Conservation (phyloP, 306 rosid species). For the Prunus salicina region DNA sequence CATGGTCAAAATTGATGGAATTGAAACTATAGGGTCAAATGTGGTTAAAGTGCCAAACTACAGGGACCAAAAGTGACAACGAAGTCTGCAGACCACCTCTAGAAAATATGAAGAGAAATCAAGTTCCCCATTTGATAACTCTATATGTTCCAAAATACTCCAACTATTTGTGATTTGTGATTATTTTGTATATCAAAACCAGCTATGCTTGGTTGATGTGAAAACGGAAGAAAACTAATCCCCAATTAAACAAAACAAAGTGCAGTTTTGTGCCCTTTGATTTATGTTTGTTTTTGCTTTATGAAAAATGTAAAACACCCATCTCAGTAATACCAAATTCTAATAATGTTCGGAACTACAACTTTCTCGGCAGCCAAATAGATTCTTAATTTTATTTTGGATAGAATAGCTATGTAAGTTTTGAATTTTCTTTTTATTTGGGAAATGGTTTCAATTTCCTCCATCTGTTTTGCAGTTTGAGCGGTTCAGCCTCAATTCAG, state of each 20-base stretch:
- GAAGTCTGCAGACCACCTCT: conserved; percentile 51
- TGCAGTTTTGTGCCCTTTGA: not conserved
- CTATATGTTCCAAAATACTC: not conserved
- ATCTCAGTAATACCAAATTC: not conserved
- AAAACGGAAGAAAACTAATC: not conserved
- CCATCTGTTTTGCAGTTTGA: conserved; percentile 40
- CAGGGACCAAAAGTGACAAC: conserved; percentile 13
- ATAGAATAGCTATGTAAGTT: too few species aligned
- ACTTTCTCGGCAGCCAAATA: conserved; percentile 3
- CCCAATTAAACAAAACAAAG: not conserved
- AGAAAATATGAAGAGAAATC: conserved; percentile 82
- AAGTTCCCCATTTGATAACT: conserved; percentile 87
- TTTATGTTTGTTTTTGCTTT: not conserved
- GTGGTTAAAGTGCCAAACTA: too few species aligned
- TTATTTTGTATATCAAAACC: not conserved
- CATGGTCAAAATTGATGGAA: too few species aligned
- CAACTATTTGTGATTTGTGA: not conserved
- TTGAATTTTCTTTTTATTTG: not conserved
- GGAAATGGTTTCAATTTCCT: conserved; percentile 7
- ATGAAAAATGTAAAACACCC: not conserved
- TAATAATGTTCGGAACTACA: not conserved
- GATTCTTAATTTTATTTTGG: not conserved
- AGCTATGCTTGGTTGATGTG: not conserved
- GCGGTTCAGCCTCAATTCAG: not conserved
- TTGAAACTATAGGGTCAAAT: too few species aligned